These are phyloP conservation scores for Telfairia occidentalis DNA, from an alignment of 331 rosid species.

Conservation along the genomic window DNA sequence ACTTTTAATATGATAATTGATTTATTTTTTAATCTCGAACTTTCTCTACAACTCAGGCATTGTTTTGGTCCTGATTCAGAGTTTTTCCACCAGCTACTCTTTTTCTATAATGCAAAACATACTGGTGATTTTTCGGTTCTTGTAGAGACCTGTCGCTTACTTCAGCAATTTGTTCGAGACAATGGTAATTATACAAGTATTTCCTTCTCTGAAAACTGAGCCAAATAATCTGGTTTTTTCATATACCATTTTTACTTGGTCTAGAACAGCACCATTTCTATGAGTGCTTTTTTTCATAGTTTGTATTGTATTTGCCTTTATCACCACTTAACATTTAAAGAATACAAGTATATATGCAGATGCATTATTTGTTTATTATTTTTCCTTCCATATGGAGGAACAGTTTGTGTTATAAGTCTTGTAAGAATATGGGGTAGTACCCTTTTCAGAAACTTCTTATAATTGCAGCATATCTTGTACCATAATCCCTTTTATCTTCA, in stretches of 20 bases:
- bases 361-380: background rate
- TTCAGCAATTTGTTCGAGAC: slow-evolving; percentile 45
- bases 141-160: slow-evolving; percentile 67
- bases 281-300: background rate
- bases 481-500: background rate
- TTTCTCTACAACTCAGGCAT: slow-evolving; percentile 43
- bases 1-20: background rate
- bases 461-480: background rate
- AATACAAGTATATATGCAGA: background rate
- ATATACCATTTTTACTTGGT: background rate
- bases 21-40: slow-evolving; percentile 6
- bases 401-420: background rate
- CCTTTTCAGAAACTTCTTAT: background rate
- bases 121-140: slow-evolving; percentile 54
- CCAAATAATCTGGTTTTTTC: background rate
- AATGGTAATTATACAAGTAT: slow-evolving; percentile 42
- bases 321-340: background rate
- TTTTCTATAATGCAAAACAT: slow-evolving; percentile 58
- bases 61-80: slow-evolving; percentile 80
- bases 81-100: slow-evolving; percentile 75
- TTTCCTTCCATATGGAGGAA: background rate
- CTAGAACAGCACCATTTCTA: background rate
- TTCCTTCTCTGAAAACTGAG: background rate
- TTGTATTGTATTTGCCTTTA: background rate
- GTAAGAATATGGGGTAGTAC: background rate